These are phyloP conservation scores for Plectranthus barbatus DNA, from an alignment of 257 asterid species.

Conservation along the genomic window DNA sequence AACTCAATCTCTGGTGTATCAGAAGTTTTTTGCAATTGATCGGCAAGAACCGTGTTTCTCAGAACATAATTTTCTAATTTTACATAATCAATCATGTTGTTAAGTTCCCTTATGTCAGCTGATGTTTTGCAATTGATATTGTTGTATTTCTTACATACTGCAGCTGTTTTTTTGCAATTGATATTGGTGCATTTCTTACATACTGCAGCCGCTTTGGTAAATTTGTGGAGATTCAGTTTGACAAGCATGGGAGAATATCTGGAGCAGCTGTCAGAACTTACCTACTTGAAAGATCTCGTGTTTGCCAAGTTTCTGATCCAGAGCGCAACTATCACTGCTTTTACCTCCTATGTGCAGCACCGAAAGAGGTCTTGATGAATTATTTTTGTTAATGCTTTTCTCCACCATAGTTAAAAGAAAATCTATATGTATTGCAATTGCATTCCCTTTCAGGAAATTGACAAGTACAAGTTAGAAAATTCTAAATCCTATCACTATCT, in stretches of 20 bases:
- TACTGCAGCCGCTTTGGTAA: slow-evolving; percentile 89
- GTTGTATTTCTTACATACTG: slow-evolving; percentile 31
- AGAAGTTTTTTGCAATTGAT: slow-evolving; percentile 4
- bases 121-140: slow-evolving; percentile 11
- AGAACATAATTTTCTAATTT: slow-evolving; percentile 1
- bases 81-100: neutral
- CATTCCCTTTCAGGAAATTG: slow-evolving; percentile 59
- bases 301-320: slow-evolving; percentile 94
- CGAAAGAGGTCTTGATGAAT: slow-evolving; percentile 66
- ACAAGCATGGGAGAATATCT: slow-evolving; percentile 94
- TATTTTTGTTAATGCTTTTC: slow-evolving; percentile 9
- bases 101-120: neutral
- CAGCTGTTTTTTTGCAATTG: slow-evolving; percentile 5
- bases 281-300: slow-evolving; percentile 98
- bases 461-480: slow-evolving; percentile 67
- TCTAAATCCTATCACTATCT: slow-evolving; percentile 90
- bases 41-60: neutral
- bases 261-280: slow-evolving; percentile 98
- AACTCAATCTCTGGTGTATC: neutral
- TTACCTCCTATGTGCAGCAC: slow-evolving; percentile 97
- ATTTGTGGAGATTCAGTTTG: slow-evolving; percentile 97
- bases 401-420: neutral
- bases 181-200: slow-evolving; percentile 25
- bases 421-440: neutral
- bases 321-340: slow-evolving; percentile 97